A percentile compares a stretch with the other conserved stretches of the same genome.
Conservation (phyloP, 129 eudicot genomes). For the Flaveria brownii region DNA sequence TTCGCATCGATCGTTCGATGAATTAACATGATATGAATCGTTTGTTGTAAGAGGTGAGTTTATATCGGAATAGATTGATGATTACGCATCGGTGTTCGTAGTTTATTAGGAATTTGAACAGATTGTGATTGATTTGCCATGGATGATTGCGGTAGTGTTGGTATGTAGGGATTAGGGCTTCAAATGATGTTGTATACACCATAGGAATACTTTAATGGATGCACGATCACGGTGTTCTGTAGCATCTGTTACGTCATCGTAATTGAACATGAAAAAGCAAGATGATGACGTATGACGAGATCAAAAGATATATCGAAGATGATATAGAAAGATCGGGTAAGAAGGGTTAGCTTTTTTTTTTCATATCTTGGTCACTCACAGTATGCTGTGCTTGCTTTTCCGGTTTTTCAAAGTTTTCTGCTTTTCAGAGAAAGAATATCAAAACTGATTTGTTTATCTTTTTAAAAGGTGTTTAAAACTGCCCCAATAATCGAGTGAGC, state of each 20-base stretch:
- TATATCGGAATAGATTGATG: neutral
- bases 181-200: neutral
- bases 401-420: neutral
- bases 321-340: neutral
- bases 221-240: neutral
- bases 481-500: too few relatives aligned
- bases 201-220: neutral
- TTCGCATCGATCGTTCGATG: neutral
- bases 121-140: neutral
- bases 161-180: neutral
- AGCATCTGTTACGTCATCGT: neutral
- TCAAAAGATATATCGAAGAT: neutral
- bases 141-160: neutral
- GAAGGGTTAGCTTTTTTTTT: too few relatives aligned
- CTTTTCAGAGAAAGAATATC: neutral
- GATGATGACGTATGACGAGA: neutral
- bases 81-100: neutral
- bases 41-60: neutral
- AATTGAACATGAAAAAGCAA: neutral
- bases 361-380: too few relatives aligned
- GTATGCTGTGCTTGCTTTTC: neutral
- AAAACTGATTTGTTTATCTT: too few relatives aligned
- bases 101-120: neutral
- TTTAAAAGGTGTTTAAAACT: too few relatives aligned
- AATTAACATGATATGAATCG: neutral